phyloP scores from a whole-genome alignment of 257 asterid species.

The Henckelia pumila region DNA sequence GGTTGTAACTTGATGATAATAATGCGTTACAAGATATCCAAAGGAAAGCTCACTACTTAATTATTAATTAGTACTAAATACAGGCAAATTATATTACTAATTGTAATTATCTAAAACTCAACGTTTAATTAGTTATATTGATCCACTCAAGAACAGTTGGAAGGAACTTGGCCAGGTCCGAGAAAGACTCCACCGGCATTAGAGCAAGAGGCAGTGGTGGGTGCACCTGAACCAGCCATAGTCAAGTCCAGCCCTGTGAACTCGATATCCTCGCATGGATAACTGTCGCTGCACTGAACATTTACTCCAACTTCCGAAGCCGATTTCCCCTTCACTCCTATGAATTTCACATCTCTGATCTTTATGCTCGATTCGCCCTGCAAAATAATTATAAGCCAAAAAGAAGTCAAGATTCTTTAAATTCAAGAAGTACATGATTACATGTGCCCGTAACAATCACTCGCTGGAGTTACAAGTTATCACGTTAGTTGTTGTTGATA shows the following conservation, averaged over 20 bases:
- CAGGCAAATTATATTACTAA: too few relatives aligned
- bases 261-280: conserved; percentile 30
- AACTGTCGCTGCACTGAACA: conserved; percentile 21
- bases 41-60: too few relatives aligned
- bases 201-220: conserved; percentile 19
- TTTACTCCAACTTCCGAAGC: conserved; percentile 1
- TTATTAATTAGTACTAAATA: background rate
- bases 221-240: conserved; percentile 17
- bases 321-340: conserved; percentile 23
- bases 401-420: background rate
- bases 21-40: too few relatives aligned
- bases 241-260: conserved; percentile 20
- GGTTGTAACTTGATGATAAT: too few relatives aligned
- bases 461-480: too few relatives aligned
- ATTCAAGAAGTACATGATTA: too few relatives aligned
- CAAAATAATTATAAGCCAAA: too few relatives aligned
- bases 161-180: background rate
- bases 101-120: too few relatives aligned
- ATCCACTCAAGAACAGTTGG: background rate
- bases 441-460: too few relatives aligned
- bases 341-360: conserved; percentile 35
- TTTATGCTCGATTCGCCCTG: conserved; percentile 22
- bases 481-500: too few relatives aligned
- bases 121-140: too few relatives aligned
- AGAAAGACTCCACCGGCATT: conserved; percentile 19